Evolutionary conservation across 1,284 basidiomycete genomes (phyloP), one percentile per base, ranked within the genome.

Genomic region (Moniliella sp.): DNA sequence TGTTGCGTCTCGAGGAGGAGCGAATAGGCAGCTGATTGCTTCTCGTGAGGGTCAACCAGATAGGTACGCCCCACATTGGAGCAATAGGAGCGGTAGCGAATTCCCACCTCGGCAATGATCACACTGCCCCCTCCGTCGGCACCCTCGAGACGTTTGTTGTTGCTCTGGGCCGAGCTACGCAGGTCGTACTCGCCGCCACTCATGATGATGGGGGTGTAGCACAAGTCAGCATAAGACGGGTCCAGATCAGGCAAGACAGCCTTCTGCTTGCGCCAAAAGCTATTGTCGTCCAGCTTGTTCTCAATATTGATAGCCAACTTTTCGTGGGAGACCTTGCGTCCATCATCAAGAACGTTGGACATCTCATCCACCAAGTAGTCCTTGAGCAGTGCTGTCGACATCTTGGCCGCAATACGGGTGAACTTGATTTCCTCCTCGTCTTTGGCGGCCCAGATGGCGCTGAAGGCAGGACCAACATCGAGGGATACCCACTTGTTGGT

Each of bases 181-280:
- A 94, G 67, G 55, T 94, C 86, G 57, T 91, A 94, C 25, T 74
- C 74, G 11, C 80, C 78, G 34, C 77, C 78, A 2, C 84, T 93
- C 55, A 93, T 86, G 51, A 94, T 80, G 58, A 93, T 86, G 2
- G 88, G 86, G 3, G 79, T 74, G 61, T 88, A 93, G 46, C 81
- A 80, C 64, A 86, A 88, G 62, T 94, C 86, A 2, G 79, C 77
- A 8, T 76, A 71, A 15, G 68, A 66, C 68, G 79, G 83, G 57
- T 97, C 86, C 36, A 84, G 69, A 78, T 83, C 44, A 12, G 7
- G 21, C 21, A 23, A 23, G 26, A 50, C 38, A 15, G 43, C 47
- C 54, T 77, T 83, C 73, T 79, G 79, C 37, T 50, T 61, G 28
- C 51, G 46, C 63, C 62, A 64, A 37, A 57, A 48, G 27, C 62